phyloP scores from a whole-genome alignment of 352 stramenopile genomes.

The Phytophthora europaea region DNA sequence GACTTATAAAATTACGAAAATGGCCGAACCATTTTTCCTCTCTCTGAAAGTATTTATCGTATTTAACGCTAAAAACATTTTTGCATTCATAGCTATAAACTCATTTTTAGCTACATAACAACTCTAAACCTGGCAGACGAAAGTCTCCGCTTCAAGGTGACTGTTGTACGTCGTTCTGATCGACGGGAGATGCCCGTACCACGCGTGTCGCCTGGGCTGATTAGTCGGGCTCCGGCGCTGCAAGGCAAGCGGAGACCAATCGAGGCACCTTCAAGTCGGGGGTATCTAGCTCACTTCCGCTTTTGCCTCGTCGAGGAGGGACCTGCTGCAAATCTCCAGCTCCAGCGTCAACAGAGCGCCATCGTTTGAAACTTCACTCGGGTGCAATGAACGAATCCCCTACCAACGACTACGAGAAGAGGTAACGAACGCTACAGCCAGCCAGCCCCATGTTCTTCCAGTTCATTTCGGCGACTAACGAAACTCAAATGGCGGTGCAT shows the following conservation, averaged over 20 bases:
- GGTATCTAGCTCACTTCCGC: slow-evolving; percentile 13
- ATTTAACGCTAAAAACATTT: no score
- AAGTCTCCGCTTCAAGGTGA: neutral
- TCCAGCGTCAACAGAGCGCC: neutral
- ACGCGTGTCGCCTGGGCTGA: slow-evolving; percentile 1
- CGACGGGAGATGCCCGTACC: neutral
- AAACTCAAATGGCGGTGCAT: neutral
- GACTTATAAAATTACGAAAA: no score
- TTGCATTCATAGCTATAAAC: no score
- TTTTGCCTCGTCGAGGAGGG: slow-evolving; percentile 12
- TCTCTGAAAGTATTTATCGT: no score
- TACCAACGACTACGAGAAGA: slow-evolving; percentile 22
- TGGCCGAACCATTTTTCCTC: no score
- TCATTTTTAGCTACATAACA: no score
- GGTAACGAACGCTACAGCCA: neutral
- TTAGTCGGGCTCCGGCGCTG: slow-evolving; percentile 12
- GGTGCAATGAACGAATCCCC: slow-evolving; percentile 20
- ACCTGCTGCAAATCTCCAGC: neutral
- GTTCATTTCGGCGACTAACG: neutral
- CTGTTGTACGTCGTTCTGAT: neutral
- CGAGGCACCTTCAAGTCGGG: slow-evolving; percentile 10
- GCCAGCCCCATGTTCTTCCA: no score
- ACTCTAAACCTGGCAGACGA: neutral
- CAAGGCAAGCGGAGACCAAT: neutral
- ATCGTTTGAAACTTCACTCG: neutral